A percentile compares a stretch with the other conserved stretches of the same genome.
Evolutionary conservation across 1,284 basidiomycete genomes (phyloP).

Genomic region (Exobasidium rhododendri): DNA sequence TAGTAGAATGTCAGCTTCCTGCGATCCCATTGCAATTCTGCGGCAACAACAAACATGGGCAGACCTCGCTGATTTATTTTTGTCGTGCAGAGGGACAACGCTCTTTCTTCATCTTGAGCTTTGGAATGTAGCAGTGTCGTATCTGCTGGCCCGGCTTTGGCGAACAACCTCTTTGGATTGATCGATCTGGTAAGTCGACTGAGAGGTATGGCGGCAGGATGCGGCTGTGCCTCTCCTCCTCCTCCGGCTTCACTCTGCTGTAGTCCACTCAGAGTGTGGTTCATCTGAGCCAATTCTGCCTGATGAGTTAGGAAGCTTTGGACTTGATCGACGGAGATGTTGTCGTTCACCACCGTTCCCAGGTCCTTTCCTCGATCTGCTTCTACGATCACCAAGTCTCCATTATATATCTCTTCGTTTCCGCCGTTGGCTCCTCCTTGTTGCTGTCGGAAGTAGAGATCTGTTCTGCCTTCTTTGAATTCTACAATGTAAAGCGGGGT

Average conservation of each 20-base stretch:
- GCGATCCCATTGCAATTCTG: constrained; percentile 85
- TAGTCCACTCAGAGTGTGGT: neutral
- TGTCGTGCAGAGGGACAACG: constrained; percentile 80
- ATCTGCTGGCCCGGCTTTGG: constrained; percentile 81
- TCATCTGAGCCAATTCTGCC: constrained; percentile 22
- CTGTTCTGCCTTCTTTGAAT: constrained; percentile 93
- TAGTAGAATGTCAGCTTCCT: constrained; percentile 98
- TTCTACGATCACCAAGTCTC: constrained; percentile 93
- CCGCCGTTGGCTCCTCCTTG: constrained; percentile 12
- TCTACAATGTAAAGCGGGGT: constrained; percentile 94
- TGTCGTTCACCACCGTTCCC: constrained; percentile 66
- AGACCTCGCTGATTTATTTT: constrained; percentile 72
- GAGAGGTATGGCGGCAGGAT: constrained; percentile 5
- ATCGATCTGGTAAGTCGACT: constrained; percentile 37
- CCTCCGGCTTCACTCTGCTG: neutral
- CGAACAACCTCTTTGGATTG: constrained; percentile 89
- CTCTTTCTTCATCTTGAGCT: constrained; percentile 84
- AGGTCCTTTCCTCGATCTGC: constrained; percentile 91
- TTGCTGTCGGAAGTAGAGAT: constrained; percentile 72
- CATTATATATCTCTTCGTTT: constrained; percentile 62
- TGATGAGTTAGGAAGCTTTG: constrained; percentile 58
- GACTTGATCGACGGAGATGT: constrained; percentile 75
- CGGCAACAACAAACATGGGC: constrained; percentile 96
- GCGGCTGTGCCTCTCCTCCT: neutral
- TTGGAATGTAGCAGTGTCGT: constrained; percentile 51